These are phyloP conservation scores for Penicillium lagena DNA, from an alignment of 495 filamentous ascomycete genomes.

Conservation along the genomic window DNA sequence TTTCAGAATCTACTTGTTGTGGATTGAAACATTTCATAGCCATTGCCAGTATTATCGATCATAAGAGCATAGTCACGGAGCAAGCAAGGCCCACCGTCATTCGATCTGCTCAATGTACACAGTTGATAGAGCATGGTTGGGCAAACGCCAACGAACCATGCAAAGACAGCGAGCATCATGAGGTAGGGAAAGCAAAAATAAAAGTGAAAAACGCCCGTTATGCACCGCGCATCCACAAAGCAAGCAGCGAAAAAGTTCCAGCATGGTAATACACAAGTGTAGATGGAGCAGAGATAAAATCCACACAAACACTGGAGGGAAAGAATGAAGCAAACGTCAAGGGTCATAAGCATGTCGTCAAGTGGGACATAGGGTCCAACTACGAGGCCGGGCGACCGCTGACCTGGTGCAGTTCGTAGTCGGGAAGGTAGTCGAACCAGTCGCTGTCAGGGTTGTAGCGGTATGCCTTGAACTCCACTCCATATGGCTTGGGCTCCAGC, in stretches of 20 bases:
- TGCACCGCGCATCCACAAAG: slow-evolving; percentile 3
- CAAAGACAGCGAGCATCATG: slow-evolving; percentile 1
- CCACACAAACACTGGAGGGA: slow-evolving; percentile 1
- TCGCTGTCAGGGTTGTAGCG: slow-evolving; percentile 68
- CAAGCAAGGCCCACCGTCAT: background rate
- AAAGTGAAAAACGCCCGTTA: slow-evolving; percentile 8
- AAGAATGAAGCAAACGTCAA: slow-evolving; percentile 8
- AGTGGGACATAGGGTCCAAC: too few relatives aligned
- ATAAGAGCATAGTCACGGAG: background rate
- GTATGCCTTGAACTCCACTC: slow-evolving; percentile 93
- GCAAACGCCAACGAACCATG: background rate
- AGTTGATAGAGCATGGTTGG: too few relatives aligned
- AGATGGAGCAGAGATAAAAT: background rate
- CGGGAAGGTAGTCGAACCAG: slow-evolving; percentile 75
- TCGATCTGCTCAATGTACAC: too few relatives aligned
- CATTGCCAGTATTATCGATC: too few relatives aligned
- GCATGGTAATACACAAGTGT: slow-evolving; percentile 8
- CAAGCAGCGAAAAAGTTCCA: background rate
- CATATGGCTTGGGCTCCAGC: slow-evolving; percentile 95
- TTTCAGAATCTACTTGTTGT: too few relatives aligned
- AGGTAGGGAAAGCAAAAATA: slow-evolving; percentile 4
- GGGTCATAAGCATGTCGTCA: slow-evolving; percentile 9
- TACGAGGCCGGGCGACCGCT: background rate
- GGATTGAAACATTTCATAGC: too few relatives aligned
- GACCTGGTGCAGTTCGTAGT: slow-evolving; percentile 64